These are phyloP conservation scores for Puccinia polysora DNA, from an alignment of 1,284 basidiomycete genomes.

Conservation along the genomic window DNA sequence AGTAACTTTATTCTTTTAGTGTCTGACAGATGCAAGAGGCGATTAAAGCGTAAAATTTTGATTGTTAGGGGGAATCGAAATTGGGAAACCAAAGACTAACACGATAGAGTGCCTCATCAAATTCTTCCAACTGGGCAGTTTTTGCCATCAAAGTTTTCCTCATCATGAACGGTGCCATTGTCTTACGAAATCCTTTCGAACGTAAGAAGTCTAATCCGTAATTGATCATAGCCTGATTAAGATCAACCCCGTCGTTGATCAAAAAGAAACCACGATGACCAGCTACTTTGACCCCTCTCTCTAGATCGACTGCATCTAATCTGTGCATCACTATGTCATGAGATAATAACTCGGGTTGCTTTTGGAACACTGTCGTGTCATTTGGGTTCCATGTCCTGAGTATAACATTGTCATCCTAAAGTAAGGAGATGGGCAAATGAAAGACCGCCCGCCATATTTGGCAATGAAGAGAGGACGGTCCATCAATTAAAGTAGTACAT, in stretches of 20 bases:
- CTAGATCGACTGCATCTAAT: conserved; percentile 90
- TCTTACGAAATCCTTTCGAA: conserved; percentile 77
- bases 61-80: not conserved
- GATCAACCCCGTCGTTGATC: conserved; percentile 88
- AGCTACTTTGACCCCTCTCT: conserved; percentile 77
- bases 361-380: conserved; percentile 58
- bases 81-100: conserved; percentile 53
- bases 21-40: too few species aligned
- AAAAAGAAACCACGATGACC: conserved; percentile 97
- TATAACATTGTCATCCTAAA: conserved; percentile 79
- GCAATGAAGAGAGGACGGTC: too few species aligned
- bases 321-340: conserved; percentile 95
- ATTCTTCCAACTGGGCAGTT: conserved; percentile 95
- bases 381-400: conserved; percentile 81
- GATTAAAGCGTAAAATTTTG: too few species aligned
- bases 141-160: conserved; percentile 95
- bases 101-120: conserved; percentile 98
- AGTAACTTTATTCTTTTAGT: too few species aligned
- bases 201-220: conserved; percentile 93
- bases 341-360: conserved; percentile 69
- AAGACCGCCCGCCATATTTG: not conserved
- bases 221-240: conserved; percentile 92
- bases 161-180: conserved; percentile 98
- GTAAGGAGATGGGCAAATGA: conserved; percentile 45
- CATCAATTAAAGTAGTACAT: too few species aligned